A percentile compares a stretch with the other conserved stretches of the same genome.
Conservation (phyloP, 805 yeast species). For the Starmerella khaoyaiensis region DNA sequence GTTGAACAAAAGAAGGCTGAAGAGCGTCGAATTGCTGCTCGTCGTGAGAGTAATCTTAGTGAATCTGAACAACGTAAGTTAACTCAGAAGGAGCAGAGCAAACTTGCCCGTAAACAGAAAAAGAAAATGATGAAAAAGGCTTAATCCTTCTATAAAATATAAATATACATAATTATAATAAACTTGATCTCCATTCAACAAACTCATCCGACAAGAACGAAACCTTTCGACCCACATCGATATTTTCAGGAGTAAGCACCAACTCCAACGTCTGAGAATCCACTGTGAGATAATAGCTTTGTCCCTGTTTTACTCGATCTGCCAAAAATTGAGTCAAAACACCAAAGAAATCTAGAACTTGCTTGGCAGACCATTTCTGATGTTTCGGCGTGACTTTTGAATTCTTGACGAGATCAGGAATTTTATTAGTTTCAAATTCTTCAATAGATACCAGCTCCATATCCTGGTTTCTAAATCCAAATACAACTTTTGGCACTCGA, state of each 20-base stretch:
- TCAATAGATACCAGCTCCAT: conserved; percentile 57
- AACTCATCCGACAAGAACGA: conserved; percentile 21
- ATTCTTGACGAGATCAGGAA: conserved; percentile 38
- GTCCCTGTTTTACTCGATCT: conserved; percentile 41
- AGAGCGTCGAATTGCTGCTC: conserved; percentile 41
- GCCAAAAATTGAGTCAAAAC: conserved; percentile 70
- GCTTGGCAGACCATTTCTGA: conserved; percentile 49
- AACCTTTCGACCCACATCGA: conserved; percentile 15
- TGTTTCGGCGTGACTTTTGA: conserved; percentile 16
- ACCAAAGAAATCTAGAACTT: conserved; percentile 74
- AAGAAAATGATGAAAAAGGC: conserved; percentile 16
- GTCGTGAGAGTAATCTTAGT: conserved; percentile 50
- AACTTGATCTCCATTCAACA: conserved; percentile 19
- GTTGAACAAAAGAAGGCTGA: conserved; percentile 52
- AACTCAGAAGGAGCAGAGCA: conserved; percentile 67
- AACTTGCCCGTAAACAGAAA: conserved; percentile 57
- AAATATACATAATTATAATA: background rate
- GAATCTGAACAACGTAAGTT: conserved; percentile 70
- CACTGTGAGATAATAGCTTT: conserved; percentile 23
- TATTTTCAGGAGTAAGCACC: conserved; percentile 11
- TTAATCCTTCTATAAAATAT: too few species aligned
- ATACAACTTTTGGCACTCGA: conserved; percentile 68
- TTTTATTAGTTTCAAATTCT: conserved; percentile 59
- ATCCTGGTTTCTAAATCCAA: conserved; percentile 75
- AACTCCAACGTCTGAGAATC: conserved; percentile 9